A percentile compares a stretch with the other conserved stretches of the same genome.
Conservation (phyloP, 139 green algal species). For the Limnomonas spitsbergensis region DNA sequence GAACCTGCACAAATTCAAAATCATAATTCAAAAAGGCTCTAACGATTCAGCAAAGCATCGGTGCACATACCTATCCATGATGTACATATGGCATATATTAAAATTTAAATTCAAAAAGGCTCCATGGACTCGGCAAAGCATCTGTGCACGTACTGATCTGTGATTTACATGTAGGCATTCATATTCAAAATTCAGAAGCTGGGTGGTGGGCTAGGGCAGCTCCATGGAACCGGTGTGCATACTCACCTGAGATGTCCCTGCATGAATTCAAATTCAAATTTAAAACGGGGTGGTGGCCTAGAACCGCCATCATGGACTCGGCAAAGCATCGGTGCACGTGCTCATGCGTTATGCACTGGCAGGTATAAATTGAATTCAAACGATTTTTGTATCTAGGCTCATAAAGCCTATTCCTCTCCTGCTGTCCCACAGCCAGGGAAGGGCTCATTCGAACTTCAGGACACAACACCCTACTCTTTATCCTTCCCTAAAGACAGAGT, state of each 20-base stretch:
- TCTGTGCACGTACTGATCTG: conserved; percentile 39
- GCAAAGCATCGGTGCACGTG: conserved; percentile 30
- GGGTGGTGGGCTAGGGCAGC: not conserved
- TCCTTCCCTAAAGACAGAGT: too few species aligned
- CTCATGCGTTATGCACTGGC: conserved; percentile 28
- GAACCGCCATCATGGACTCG: not conserved
- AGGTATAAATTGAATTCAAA: not conserved
- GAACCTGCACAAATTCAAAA: not conserved
- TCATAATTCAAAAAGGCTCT: not conserved
- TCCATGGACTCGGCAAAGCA: conserved; percentile 18
- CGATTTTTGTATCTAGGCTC: too few species aligned
- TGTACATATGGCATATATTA: not conserved
- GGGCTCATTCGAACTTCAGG: too few species aligned
- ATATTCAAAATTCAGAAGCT: not conserved
- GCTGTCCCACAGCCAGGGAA: too few species aligned
- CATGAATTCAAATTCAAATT: not conserved
- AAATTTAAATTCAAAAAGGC: not conserved
- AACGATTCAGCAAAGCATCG: conserved; percentile 19
- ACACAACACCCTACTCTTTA: too few species aligned
- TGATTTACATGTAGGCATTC: conserved; percentile 1
- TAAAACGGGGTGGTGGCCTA: not conserved
- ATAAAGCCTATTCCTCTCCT: too few species aligned
- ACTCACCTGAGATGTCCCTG: conserved; percentile 34
- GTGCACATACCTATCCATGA: conserved; percentile 38
- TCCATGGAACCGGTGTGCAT: conserved; percentile 26